Percentiles rank a stretch among this genome's conserved stretches.
Conservation (phyloP, 2,329 filamentous ascomycete species). For the Neofusicoccum sp. region DNA sequence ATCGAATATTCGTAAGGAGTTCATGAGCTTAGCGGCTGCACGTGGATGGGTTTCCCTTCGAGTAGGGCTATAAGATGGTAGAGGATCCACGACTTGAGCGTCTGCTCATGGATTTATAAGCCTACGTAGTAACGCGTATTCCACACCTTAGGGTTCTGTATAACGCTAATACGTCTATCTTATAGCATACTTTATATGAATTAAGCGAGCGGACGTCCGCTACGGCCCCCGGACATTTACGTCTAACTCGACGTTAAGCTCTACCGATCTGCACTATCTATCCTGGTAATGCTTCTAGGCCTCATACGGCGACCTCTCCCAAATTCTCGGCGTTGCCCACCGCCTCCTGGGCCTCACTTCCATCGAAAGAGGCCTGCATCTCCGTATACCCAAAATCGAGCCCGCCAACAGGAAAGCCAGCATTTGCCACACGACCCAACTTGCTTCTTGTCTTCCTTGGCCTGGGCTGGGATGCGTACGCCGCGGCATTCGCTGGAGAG, state of each 20-base stretch:
- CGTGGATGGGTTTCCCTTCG: no score
- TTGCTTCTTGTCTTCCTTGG: conserved; percentile 65
- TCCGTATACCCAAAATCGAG: conserved; percentile 72
- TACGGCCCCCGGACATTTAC: no score
- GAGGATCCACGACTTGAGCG: no score
- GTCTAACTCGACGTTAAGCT: conserved; percentile 72
- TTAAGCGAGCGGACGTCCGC: no score
- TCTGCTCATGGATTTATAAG: no score
- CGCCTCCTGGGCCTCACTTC: conserved; percentile 67
- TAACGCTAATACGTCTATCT: no score
- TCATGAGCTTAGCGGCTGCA: no score
- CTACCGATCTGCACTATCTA: conserved; percentile 46
- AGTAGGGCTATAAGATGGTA: no score
- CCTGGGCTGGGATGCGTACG: conserved; percentile 55
- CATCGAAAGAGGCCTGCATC: conserved; percentile 63
- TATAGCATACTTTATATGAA: no score
- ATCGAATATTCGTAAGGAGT: no score
- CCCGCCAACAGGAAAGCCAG: conserved; percentile 56
- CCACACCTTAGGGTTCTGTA: no score
- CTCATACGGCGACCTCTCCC: conserved; percentile 71
- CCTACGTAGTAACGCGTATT: no score
- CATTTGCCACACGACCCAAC: conserved; percentile 60
- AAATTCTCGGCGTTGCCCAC: conserved; percentile 66
- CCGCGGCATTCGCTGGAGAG: conserved; percentile 62
- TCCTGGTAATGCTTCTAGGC: conserved; percentile 69